These are phyloP conservation scores for Diplosphaera chodatii DNA, from an alignment of 139 green algal species.

Conservation along the genomic window DNA sequence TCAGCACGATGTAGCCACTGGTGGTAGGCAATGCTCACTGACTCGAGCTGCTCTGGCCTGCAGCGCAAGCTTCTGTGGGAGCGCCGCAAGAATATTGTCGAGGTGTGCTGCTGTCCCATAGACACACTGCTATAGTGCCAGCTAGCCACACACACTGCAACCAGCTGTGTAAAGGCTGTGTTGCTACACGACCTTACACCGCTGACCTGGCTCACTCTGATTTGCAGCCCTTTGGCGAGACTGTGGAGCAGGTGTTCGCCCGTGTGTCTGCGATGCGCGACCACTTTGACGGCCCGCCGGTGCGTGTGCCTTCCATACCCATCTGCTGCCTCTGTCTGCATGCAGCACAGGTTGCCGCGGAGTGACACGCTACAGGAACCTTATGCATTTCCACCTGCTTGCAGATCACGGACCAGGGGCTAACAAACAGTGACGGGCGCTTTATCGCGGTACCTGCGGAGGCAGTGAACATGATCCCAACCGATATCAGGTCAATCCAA, in stretches of 20 bases:
- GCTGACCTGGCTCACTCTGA: no score
- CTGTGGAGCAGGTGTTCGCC: slow-evolving; percentile 12
- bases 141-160: no score
- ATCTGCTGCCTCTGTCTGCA: no score
- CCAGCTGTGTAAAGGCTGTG: no score
- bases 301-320: not conserved
- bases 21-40: no score
- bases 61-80: slow-evolving; percentile 9
- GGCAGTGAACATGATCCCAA: not conserved
- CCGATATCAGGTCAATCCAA: not conserved
- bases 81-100: slow-evolving; percentile 8
- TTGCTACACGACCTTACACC: no score
- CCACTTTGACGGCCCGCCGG: not conserved
- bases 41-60: no score
- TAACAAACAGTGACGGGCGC: not conserved
- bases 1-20: no score
- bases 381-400: not conserved
- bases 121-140: no score
- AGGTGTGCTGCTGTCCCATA: no score
- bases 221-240: slow-evolving; percentile 16
- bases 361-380: no score
- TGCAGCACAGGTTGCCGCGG: no score
- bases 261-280: slow-evolving; percentile 4
- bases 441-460: not conserved
- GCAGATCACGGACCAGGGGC: not conserved